Base-by-base conservation (phyloP, 306 rosid genomes). In the Quercus agrifolia region DNA sequence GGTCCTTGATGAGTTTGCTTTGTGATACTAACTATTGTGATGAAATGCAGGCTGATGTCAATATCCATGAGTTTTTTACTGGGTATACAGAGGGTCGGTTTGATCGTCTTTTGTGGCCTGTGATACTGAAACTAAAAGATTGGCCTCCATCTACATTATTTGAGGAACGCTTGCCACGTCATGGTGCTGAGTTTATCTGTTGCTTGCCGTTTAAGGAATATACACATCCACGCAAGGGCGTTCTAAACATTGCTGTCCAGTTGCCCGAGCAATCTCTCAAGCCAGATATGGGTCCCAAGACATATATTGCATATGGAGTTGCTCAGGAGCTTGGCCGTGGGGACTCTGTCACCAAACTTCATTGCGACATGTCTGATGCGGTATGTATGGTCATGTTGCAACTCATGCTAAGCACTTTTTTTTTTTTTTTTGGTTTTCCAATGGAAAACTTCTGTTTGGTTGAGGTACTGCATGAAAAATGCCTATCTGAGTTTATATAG, bases 261-360 rank as follows among this genome's bases (percentile, higher is more conserved):
- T 91, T 90, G 75, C 93, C 90, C 64, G 68, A 28, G 61, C 77
- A 46, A 9, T 46, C 30, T 78, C 82, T 87, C 78, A 90, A 84
- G 87, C 93, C 93, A 72, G 90, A 90, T 81, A 74, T 90, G 81
- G 93, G 91, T 28, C 93, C 93, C 70, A 90, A 90, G 71, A 90
- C 91, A 27, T 90, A 90, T 76, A 82, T 87, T 52, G 93, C 88
- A 31, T 90, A 90, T 84, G 93, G 93, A 80, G 73, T 81, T 64
- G 64, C 66, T 46, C 88, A 87, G 38, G 93, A 90, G 83, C 86
- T 90, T 49, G 86, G 86, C 74, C 82, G 88, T 75, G 93, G 93
- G 27, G 93, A 90, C 83, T 89, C 91, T 35, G 89, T 87, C 77
- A 85, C 93, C 75, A 89, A 89, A 66, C 84, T 89, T 55, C 93